Evolutionary conservation across 2,329 filamentous ascomycete genomes (phyloP), one percentile per base, ranked within the genome.

Genomic region (Thelonectria olida): DNA sequence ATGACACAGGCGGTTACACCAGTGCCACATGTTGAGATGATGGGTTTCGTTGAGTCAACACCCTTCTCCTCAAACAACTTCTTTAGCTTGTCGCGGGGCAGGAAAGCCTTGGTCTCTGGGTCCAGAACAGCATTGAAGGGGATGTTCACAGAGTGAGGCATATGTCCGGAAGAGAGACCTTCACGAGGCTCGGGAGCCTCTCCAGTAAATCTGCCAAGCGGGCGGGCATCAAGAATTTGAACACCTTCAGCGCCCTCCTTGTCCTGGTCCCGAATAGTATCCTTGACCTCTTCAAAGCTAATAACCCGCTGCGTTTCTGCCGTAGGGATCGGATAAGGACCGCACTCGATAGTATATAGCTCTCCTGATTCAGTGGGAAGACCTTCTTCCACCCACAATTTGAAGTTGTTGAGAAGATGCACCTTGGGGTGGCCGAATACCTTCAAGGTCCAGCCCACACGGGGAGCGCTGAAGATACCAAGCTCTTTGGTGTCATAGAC

Each of bases 391-490:
- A 95, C 89, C 93, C 94, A 99, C n/a, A 92, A 79, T 76, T 90
- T 92, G 81, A 97, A 99, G 80, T 99, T 99, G 81, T 99, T 96
- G 56, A 99, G 81, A 17, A 99, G 80, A 76, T 97, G 93, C 13
- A 99, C 95, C 65, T 88, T 90, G 44, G 88, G 82, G 76, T 99
- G 96, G 2, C 96, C 96, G 76, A 98, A 98, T 31, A 93, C 88
- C 72, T 88, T 88, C 66, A 99, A 82, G 2, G 95, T 99, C 96
- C 96, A 99, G 58, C 90, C 95, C 1, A 97, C 95, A 41, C 96
- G 87, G 4, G 96, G 96, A 2, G 95, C 96, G 70, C 92, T 96
- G 80, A 99, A 97, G 62, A 99, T 94, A 9, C 96, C 96, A 27
- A 95, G 81, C 80, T 98, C 94, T 64, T 92, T 90, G 25, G 89